Conservation (phyloP, 169 alveolate genomes). For the Plasmodium billcollinsi region DNA sequence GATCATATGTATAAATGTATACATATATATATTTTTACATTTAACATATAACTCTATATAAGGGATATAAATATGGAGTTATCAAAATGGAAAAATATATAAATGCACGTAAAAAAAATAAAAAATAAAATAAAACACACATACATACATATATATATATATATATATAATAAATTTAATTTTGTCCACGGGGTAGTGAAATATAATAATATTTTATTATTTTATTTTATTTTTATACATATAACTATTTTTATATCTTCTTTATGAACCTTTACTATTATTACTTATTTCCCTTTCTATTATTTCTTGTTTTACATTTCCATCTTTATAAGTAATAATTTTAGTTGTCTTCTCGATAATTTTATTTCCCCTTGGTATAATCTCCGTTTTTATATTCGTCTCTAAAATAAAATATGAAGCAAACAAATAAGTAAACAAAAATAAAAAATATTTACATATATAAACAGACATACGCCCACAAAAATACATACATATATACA, state of each 20-base stretch:
- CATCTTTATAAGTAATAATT: constrained; percentile 61
- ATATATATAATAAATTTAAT: background rate
- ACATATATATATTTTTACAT: too few species aligned
- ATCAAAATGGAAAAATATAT: too few species aligned
- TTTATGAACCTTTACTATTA: constrained; percentile 72
- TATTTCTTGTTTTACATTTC: constrained; percentile 59
- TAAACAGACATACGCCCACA: background rate
- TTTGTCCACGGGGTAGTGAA: background rate
- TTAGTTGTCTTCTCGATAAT: constrained; percentile 70
- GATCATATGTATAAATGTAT: too few species aligned
- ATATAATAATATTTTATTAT: background rate
- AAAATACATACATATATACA: background rate
- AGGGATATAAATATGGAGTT: too few species aligned
- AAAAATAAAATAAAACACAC: background rate
- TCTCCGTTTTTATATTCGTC: constrained; percentile 70
- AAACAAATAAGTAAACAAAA: background rate
- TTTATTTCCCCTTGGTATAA: constrained; percentile 65
- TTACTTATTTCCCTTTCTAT: constrained; percentile 56
- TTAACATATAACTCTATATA: too few species aligned
- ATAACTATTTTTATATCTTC: constrained; percentile 1
- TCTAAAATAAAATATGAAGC: constrained; percentile 19
- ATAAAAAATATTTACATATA: background rate
- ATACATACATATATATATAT: background rate
- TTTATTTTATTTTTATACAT: constrained; percentile 4
- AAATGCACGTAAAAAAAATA: constrained; percentile 2